A percentile compares a stretch with the other conserved stretches of the same genome.
Conservation (phyloP, 345 rosid species). For the Arabidopsis arenosa region DNA sequence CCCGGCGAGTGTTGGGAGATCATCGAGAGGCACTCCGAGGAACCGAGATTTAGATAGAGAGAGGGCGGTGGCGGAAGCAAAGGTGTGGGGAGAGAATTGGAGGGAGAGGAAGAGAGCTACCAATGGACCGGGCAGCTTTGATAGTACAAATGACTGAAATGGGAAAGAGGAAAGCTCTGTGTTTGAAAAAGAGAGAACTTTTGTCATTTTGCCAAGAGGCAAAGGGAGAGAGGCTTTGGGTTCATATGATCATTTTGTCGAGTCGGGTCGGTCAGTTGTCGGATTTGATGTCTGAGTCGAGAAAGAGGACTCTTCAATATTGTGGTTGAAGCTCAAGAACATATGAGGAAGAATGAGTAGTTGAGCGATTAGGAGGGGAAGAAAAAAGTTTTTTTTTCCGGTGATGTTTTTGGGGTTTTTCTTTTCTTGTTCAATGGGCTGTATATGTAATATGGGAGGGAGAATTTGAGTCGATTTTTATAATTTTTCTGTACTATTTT, state of each 20-base stretch:
- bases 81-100: slow-evolving; percentile 99
- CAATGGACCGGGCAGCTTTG: slow-evolving; percentile 64
- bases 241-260: slow-evolving; percentile 34
- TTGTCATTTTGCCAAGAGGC: slow-evolving; percentile 32
- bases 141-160: slow-evolving; percentile 69
- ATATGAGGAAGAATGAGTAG: slow-evolving; percentile 17
- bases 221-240: slow-evolving; percentile 21
- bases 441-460: slow-evolving; percentile 45
- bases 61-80: slow-evolving; percentile 96
- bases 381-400: neutral
- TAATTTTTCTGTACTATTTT: slow-evolving; percentile 29
- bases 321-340: slow-evolving; percentile 33
- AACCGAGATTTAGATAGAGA: slow-evolving; percentile 91
- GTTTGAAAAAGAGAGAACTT: slow-evolving; percentile 5
- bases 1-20: slow-evolving; percentile 67
- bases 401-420: slow-evolving; percentile 24
- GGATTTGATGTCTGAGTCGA: slow-evolving; percentile 43
- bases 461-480: slow-evolving; percentile 35
- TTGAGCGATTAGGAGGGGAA: slow-evolving; percentile 13
- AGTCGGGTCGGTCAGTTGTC: slow-evolving; percentile 40
- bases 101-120: slow-evolving; percentile 83
- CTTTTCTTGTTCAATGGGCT: slow-evolving; percentile 6
- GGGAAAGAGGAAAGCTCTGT: slow-evolving; percentile 43
- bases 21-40: slow-evolving; percentile 74
- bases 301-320: slow-evolving; percentile 40